Evolutionary conservation across 2,329 filamentous ascomycete genomes (phyloP).

Genomic region (Exophiala mesophila): DNA sequence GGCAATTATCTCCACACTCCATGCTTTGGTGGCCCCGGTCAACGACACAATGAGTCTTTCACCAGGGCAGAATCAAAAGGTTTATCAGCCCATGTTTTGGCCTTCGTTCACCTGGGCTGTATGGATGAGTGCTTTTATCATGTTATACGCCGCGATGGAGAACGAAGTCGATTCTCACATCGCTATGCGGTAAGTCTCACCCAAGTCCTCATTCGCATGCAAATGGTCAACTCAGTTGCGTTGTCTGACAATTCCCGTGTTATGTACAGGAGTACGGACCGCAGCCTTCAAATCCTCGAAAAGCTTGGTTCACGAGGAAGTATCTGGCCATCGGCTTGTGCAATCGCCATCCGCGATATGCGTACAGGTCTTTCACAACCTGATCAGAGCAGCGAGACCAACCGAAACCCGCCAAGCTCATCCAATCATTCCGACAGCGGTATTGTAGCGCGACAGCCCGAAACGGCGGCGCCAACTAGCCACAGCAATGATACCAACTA

Average conservation of each 20-base stretch:
- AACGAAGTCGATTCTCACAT: conserved; percentile 37
- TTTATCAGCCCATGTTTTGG: conserved; percentile 40
- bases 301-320: conserved; percentile 33
- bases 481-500: background rate
- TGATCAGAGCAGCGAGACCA: background rate
- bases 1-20: conserved; percentile 43
- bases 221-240: no score
- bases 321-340: conserved; percentile 38
- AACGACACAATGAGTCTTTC: background rate
- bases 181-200: conserved; percentile 40
- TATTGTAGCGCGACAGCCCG: background rate
- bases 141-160: conserved; percentile 48
- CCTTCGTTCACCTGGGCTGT: conserved; percentile 51
- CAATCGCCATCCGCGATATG: conserved; percentile 35
- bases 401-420: background rate
- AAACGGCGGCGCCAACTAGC: background rate
- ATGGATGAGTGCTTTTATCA: conserved; percentile 51
- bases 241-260: background rate
- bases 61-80: background rate
- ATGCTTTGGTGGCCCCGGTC: conserved; percentile 26
- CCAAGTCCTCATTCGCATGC: no score
- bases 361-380: conserved; percentile 27
- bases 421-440: conserved; percentile 2
- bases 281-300: conserved; percentile 32
- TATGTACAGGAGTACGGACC: conserved; percentile 11